Conservation (phyloP, 352 stramenopile genomes). For the Phytophthora capsici region DNA sequence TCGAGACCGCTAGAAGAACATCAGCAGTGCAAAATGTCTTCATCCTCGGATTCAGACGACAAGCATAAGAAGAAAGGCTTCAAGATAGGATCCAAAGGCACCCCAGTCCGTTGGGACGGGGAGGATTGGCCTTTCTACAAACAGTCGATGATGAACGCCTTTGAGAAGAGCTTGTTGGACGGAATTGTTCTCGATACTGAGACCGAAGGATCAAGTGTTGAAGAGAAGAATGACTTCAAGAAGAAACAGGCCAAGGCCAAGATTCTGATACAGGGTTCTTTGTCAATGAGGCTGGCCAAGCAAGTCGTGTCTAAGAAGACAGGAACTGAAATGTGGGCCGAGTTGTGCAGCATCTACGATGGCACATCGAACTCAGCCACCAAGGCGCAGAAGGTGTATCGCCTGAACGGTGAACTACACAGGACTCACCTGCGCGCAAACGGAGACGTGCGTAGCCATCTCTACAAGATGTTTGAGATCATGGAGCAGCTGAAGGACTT, state of each 20-base stretch:
- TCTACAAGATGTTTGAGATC: constrained; percentile 21
- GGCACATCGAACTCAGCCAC: constrained; percentile 9
- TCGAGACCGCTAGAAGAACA: too few relatives aligned
- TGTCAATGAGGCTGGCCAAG: constrained; percentile 11
- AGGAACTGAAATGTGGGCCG: constrained; percentile 19
- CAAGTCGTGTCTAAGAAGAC: constrained; percentile 19
- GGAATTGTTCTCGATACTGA: too few relatives aligned
- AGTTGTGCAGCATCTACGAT: constrained; percentile 9
- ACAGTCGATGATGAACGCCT: too few relatives aligned
- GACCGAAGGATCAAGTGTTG: too few relatives aligned
- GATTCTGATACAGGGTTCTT: constrained; percentile 17
- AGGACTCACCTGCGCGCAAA: constrained; percentile 11
- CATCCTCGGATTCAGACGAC: too few relatives aligned
- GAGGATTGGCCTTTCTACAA: too few relatives aligned
- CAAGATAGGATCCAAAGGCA: too few relatives aligned
- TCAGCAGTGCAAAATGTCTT: too few relatives aligned
- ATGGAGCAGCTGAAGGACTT: not conserved
- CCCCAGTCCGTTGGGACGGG: too few relatives aligned
- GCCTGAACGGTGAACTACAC: constrained; percentile 15
- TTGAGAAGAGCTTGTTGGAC: too few relatives aligned
- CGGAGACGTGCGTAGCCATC: constrained; percentile 6
- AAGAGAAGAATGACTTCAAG: constrained; percentile 1
- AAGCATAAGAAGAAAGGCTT: too few relatives aligned
- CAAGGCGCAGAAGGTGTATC: constrained; percentile 23
- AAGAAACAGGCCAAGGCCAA: constrained; percentile 18